Evolutionary conservation across 2,329 filamentous ascomycete species (phyloP), one percentile per base, ranked within the genome.

Genomic region (Stagonosporopsis chrysanthemi): DNA sequence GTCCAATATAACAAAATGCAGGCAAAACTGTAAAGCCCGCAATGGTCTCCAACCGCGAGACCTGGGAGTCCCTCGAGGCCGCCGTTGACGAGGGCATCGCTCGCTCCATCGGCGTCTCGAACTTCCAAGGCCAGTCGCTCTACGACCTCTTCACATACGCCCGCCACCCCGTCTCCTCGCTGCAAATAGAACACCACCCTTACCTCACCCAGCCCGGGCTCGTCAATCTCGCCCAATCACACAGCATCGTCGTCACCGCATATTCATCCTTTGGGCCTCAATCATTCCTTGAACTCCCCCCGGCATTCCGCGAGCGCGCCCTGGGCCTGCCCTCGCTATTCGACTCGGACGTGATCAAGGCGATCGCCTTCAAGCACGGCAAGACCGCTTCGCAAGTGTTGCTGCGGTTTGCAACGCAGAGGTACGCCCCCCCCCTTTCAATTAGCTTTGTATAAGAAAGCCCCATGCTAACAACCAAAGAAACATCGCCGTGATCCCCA

Each of bases 341-440:
- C 35, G 62, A 71, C 42, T 71, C 74, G 55, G 60, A 71, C 81
- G 89, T 74, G 87, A 90, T 84, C 81, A 90, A 75, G 83, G 87
- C 70, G 88, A 88, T 56, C 63, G 89, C 90, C 23, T 79, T 84
- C 64, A 82, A 84, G 65, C 83, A 87, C 14, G 82, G 86, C 12
- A 84, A 90, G 48, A 86, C 87, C 8, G 83, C 91, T 6, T 89
- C 90, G 12, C 92, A 97, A 83, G 83, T 45, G 3, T 17, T 45
- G 28, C 29, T 45, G 7, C 28, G 42, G 12, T 45, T 45, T 22
- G 41, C 28, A 28, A 45, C 42, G 29, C 29, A 35, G 15, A 45
- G 42, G 42, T 45, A 9, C 3, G 17, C 19, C 31, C 31, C 3
- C 31, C 15, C 12, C 14, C 31, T 15, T 15, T 14, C 31, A 12